These are phyloP conservation scores for Lentithecium fluviatile DNA, from an alignment of 495 filamentous ascomycete species.

Conservation along the genomic window DNA sequence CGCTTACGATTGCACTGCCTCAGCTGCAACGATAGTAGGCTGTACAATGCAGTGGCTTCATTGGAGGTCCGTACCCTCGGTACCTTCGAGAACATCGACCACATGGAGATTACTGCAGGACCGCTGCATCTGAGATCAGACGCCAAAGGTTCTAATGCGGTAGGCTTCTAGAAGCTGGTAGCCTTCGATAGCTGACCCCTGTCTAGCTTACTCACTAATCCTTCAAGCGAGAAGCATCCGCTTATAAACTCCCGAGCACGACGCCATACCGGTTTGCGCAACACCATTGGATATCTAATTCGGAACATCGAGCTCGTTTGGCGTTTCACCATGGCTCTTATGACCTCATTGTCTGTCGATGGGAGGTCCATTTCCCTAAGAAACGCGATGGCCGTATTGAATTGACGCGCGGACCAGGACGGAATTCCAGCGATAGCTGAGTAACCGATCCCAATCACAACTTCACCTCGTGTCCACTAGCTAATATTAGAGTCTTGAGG, in stretches of 20 bases:
- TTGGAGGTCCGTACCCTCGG: constrained; percentile 15
- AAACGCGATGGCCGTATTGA: neutral
- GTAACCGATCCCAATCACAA: constrained; percentile 17
- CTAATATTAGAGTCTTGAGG: constrained; percentile 28
- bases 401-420: constrained; percentile 4
- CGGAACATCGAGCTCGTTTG: constrained; percentile 9
- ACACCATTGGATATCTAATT: constrained; percentile 20
- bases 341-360: constrained; percentile 24
- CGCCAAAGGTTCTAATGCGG: neutral
- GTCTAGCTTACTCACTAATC: constrained; percentile 14
- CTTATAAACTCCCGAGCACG: constrained; percentile 27
- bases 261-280: neutral
- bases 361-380: constrained; percentile 13
- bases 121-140: constrained; percentile 29
- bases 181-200: constrained; percentile 6
- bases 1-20: constrained; percentile 20
- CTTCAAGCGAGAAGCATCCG: constrained; percentile 18
- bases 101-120: constrained; percentile 21
- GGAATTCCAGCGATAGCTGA: constrained; percentile 26
- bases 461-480: constrained; percentile 15
- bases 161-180: constrained; percentile 23
- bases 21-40: constrained; percentile 23
- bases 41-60: neutral
- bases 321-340: constrained; percentile 14
- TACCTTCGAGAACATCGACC: constrained; percentile 1